These are phyloP conservation scores for Syzygium aromaticum DNA, from an alignment of 345 rosid species.

Conservation along the genomic window DNA sequence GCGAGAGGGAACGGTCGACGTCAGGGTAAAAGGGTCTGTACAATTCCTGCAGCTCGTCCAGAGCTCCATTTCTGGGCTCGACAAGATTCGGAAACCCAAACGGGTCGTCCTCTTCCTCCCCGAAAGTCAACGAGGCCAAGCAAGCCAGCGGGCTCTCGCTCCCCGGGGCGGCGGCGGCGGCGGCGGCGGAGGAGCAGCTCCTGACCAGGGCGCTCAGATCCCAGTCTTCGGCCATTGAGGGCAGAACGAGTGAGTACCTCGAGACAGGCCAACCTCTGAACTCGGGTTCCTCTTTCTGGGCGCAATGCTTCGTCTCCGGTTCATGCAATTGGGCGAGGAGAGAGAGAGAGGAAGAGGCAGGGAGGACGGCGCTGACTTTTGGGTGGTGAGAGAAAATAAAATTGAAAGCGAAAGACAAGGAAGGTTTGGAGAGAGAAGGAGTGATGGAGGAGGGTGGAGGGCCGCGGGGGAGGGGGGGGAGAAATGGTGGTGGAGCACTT, in stretches of 20 bases:
- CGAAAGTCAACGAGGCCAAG: constrained; percentile 26
- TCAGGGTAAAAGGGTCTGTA: constrained; percentile 29
- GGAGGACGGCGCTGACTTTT: constrained; percentile 1
- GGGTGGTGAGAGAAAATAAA: neutral
- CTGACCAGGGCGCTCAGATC: constrained; percentile 77
- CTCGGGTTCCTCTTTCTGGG: neutral
- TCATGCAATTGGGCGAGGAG: neutral
- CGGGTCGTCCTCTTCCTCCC: constrained; percentile 17
- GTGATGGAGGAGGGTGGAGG: neutral
- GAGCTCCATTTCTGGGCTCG: constrained; percentile 2
- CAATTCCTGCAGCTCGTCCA: constrained; percentile 48
- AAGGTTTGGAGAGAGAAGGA: neutral
- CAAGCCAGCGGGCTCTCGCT: constrained; percentile 19
- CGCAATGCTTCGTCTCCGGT: neutral
- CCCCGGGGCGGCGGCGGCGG: neutral
- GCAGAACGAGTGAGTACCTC: neutral
- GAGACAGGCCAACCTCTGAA: neutral
- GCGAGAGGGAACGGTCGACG: neutral
- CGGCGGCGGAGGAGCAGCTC: constrained; percentile 31
- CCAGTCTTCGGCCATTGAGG: constrained; percentile 39
- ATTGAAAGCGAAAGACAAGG: neutral
- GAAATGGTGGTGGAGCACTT: neutral
- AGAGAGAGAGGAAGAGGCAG: neutral
- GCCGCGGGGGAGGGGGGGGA: no score
- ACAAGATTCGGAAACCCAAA: constrained; percentile 22